Evolutionary conservation across 441 rosid genomes (phyloP), one percentile per base, ranked within the genome.

Genomic region (Gossypium lobatum): DNA sequence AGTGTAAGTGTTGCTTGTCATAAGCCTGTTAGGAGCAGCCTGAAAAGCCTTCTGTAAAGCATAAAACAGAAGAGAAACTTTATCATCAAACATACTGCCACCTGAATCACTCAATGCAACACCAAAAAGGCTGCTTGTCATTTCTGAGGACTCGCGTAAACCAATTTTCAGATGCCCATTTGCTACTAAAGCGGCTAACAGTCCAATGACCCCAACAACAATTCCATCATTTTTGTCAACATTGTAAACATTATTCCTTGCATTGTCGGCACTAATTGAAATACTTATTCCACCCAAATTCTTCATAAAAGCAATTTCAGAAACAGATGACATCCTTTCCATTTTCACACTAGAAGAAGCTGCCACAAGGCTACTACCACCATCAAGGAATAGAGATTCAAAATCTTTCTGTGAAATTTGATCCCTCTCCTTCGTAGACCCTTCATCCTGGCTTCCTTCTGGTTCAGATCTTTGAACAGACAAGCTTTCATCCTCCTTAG

Each of bases 281-380:
- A 94, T 91, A 83, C 88, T 86, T 82, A 94, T 96, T 69, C 99
- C 98, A 79, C 99, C 98, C 81, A 94, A 83, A 78, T 86, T 88
- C 79, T 82, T 85, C 72, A 74, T 34, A 61, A 52, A 83, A 39
- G 86, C 53, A 82, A 67, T 84, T 82, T 96, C 98, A 73, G 90
- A 84, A 75, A 87, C 84, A 70, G 98, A 87, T 26, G 88, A 77
- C 75, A 73, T 76, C 85, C 93, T 88, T 80, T 81, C 95, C 73
- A 84, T 75, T 73, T 79, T 78, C 71, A 71, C 23, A 71, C 82
- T 66, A 70, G 79, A 26, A 73, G 92, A 81, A 79, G 81, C 73
- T 18, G 85, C 78, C 80, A 67, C 61, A 55, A 9, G 28, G 14
- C 26, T 55, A 55, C 14, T 20, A 55, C 61, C 79, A 75, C 74